phyloP scores from a whole-genome alignment of 306 rosid genomes.

The Ochetophila trinervis region DNA sequence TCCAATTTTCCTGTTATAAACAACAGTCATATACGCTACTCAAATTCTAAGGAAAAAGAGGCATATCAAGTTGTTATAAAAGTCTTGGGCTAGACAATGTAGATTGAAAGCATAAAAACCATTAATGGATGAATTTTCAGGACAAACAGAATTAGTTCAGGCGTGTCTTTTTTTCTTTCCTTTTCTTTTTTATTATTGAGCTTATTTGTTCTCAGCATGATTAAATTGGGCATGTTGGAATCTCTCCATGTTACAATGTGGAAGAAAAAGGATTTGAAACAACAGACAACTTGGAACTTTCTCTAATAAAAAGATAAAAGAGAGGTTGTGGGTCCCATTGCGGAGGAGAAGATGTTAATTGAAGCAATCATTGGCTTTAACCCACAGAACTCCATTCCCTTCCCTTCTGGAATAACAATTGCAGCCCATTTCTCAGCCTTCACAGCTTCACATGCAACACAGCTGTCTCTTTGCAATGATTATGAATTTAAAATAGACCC shows the following conservation, averaged over 20 bases:
- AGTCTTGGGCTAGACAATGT: too few relatives aligned
- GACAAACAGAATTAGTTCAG: neutral
- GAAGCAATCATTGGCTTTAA: conserved; percentile 49
- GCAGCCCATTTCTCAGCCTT: conserved; percentile 31
- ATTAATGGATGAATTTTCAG: neutral
- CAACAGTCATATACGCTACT: too few relatives aligned
- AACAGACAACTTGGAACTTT: conserved; percentile 49
- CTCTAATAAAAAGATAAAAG: conserved; percentile 14
- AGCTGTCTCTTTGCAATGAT: conserved; percentile 48
- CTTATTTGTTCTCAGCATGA: conserved; percentile 17
- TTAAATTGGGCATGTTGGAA: conserved; percentile 23
- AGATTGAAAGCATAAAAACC: neutral
- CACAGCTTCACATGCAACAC: conserved; percentile 57
- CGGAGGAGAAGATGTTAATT: conserved; percentile 32
- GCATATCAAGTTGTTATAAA: too few relatives aligned
- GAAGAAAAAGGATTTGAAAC: conserved; percentile 19
- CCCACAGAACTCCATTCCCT: conserved; percentile 46
- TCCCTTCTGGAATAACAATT: conserved; percentile 26
- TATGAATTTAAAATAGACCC: neutral
- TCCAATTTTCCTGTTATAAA: too few relatives aligned
- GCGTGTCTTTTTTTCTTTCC: neutral
- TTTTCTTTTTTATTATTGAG: conserved; percentile 5
- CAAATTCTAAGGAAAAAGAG: too few relatives aligned
- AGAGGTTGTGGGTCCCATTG: conserved; percentile 26
- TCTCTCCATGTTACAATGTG: conserved; percentile 33